A percentile compares a stretch with the other conserved stretches of the same genome.
Evolutionary conservation across 768 basidiomycete species (phyloP).

Genomic region (Tylopilus rubrobrunneus): DNA sequence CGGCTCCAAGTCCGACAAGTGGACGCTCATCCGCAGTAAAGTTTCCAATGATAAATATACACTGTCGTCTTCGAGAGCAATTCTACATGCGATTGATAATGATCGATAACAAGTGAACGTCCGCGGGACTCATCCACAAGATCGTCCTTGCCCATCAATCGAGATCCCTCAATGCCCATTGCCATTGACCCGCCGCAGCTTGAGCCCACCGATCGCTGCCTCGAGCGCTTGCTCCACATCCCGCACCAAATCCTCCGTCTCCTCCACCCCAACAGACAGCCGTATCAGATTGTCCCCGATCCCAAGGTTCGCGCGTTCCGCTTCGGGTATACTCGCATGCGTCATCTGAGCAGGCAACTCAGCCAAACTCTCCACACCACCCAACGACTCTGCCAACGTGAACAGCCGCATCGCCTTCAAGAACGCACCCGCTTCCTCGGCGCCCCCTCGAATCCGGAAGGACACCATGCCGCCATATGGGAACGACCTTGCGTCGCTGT

Average conservation of each 20-base stretch:
- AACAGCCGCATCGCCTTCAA: constrained; percentile 64
- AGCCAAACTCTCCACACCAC: constrained; percentile 88
- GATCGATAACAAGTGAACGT: no score
- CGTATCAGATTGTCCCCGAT: constrained; percentile 77
- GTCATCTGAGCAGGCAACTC: constrained; percentile 90
- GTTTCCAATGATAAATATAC: no score
- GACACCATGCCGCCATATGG: constrained; percentile 91
- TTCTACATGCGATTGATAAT: no score
- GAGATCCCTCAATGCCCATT: background rate
- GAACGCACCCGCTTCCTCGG: constrained; percentile 59
- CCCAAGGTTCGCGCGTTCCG: constrained; percentile 64
- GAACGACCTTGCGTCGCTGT: constrained; percentile 36
- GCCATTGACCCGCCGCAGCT: constrained; percentile 3
- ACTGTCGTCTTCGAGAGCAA: no score
- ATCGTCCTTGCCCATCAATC: no score
- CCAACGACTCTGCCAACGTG: constrained; percentile 82
- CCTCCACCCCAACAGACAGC: constrained; percentile 86
- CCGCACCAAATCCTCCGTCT: constrained; percentile 69
- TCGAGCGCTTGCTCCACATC: constrained; percentile 29
- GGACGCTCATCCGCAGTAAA: no score
- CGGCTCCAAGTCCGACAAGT: no score
- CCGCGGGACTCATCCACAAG: no score
- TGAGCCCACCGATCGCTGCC: constrained; percentile 4
- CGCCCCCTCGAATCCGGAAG: constrained; percentile 55
- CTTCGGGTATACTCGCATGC: constrained; percentile 71